Base-by-base conservation (phyloP, 352 stramenopile genomes). In the Discostella stelligera region DNA sequence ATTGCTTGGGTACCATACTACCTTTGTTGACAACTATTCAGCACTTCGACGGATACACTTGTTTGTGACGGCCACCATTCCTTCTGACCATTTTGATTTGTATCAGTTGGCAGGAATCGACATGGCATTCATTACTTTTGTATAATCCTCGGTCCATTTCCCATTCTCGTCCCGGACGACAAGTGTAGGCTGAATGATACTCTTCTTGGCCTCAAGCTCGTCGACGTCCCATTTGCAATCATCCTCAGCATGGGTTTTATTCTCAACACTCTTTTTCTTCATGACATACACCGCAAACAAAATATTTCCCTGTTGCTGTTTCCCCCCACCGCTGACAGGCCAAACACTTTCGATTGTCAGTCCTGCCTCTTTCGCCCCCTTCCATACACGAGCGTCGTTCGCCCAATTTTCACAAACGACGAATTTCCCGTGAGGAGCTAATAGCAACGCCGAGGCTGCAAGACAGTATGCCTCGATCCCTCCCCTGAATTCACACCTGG, bases 381-480 rank as follows among this genome's bases (percentile, higher is more conserved):
- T 61, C 41, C 67, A 78, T 16, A 85, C 83, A 20, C 83, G 60
- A 52, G 84, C 44, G 56, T 87, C 53, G 59, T 89, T 87, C 13
- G 80, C 20, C 83, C 83, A 89, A 76, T 89, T 89, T 53, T 87
- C 83, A 52, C 83, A 89, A 0, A 89, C 83, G 10, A 74, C 61
- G 49, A 89, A 87, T 61, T 66, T 14, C 48, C 77, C 77, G 13
- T 78, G 20, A 23, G 63, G 55, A 7, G 55, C 6, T 13, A 44
- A 49, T 37, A 89, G 49, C 25, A 79, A 55, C 11, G 54, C 55
- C 25, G 66, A 66, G 5, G 90, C 90, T 14, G 85, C 77, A 70
- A 86, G 23, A 21, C 84, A 89, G 61, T 94, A 94, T 0, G 76
- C 89, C 67, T 94, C 90, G 23, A 94, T 82, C 8, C 89, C 89